These are phyloP conservation scores for Gyromitra esculenta DNA, from an alignment of 2,329 filamentous ascomycete species.

Conservation along the genomic window DNA sequence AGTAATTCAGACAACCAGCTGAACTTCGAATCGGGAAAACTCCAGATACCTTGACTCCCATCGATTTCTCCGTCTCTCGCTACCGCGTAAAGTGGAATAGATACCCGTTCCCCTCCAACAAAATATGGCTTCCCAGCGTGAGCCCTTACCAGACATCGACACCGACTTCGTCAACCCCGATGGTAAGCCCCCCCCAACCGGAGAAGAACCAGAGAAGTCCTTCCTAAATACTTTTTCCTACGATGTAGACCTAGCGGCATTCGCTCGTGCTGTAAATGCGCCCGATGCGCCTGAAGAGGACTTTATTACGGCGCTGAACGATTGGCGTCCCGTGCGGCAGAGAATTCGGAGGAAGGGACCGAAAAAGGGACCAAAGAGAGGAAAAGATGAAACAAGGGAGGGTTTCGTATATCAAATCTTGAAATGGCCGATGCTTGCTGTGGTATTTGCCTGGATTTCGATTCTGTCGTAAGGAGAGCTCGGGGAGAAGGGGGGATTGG, in stretches of 20 bases:
- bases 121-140: constrained; percentile 32
- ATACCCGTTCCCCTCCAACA: background rate
- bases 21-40: background rate
- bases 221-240: constrained; percentile 27
- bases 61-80: background rate
- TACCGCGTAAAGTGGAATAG: constrained; percentile 14
- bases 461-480: constrained; percentile 66
- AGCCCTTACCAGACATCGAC: constrained; percentile 51
- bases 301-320: constrained; percentile 89
- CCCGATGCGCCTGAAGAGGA: constrained; percentile 56
- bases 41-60: background rate
- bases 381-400: constrained; percentile 90
- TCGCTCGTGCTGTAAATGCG: constrained; percentile 55
- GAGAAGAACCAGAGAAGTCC: background rate
- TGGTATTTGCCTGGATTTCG: constrained; percentile 81
- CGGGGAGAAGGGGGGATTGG: background rate
- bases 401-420: constrained; percentile 87
- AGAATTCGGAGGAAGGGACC: constrained; percentile 65
- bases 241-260: constrained; percentile 56
- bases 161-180: constrained; percentile 56
- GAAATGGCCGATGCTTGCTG: constrained; percentile 88
- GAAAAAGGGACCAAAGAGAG: constrained; percentile 62
- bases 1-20: constrained; percentile 17
- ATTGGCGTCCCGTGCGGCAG: constrained; percentile 91
- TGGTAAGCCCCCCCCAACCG: constrained; percentile 35